Conservation (phyloP, 176 grass and related monocot species). For the Oropetium thomaeum region DNA sequence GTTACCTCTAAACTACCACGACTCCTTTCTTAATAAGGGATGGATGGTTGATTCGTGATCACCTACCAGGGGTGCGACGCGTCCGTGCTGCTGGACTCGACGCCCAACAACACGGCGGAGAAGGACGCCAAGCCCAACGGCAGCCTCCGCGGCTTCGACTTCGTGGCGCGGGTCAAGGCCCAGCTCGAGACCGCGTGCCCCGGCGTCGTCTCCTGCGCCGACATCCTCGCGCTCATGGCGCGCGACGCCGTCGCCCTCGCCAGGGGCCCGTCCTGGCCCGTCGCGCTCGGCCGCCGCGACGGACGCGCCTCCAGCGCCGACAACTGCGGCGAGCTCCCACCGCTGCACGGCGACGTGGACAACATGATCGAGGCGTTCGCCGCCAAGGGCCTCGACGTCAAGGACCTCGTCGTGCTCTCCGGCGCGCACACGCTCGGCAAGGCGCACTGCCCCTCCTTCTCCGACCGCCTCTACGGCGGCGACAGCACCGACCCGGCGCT, state of each 20-base stretch:
- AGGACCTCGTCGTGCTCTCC: conserved; percentile 65
- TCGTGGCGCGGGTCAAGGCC: conserved; percentile 62
- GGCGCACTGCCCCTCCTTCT: conserved; percentile 44
- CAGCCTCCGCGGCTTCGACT: conserved; percentile 61
- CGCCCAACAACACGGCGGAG: conserved; percentile 40
- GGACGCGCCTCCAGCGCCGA: conserved; percentile 40
- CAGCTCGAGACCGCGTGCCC: conserved; percentile 53
- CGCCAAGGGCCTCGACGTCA: conserved; percentile 35
- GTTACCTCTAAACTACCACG: too few species aligned
- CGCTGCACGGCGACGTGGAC: conserved; percentile 53
- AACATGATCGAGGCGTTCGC: neutral
- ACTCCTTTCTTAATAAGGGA: too few species aligned
- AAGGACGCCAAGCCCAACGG: conserved; percentile 66
- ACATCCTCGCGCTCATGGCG: conserved; percentile 53
- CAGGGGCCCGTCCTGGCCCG: conserved; percentile 56
- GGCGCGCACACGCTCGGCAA: conserved; percentile 85
- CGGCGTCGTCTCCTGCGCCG: conserved; percentile 64
- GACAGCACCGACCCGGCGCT: conserved; percentile 58
- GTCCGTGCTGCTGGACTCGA: conserved; percentile 72
- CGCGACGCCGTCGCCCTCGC: conserved; percentile 59
- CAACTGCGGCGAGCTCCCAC: conserved; percentile 51
- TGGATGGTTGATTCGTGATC: too few species aligned
- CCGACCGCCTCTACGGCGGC: conserved; percentile 67
- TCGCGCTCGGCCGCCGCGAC: conserved; percentile 53
- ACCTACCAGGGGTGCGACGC: conserved; percentile 88